Conservation (phyloP, 192 early-diverging fungal genomes). For the Backusella tuberculispora region DNA sequence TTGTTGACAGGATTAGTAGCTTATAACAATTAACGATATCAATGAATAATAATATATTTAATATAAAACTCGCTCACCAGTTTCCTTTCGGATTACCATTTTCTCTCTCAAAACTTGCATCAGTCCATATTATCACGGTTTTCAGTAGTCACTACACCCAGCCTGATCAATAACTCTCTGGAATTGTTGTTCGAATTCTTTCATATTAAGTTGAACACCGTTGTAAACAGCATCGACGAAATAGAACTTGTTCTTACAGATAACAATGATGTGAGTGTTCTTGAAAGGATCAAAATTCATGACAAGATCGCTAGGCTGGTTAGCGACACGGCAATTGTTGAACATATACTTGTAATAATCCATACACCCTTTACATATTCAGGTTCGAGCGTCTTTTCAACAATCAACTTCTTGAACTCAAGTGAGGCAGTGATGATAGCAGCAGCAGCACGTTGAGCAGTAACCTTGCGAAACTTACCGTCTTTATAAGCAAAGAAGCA, state of each 20-base stretch:
- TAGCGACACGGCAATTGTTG: too few species aligned
- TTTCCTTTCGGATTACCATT: constrained; percentile 53
- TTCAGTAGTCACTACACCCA: too few species aligned
- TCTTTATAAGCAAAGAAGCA: constrained; percentile 97
- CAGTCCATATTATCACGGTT: too few species aligned
- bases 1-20: constrained; percentile 72
- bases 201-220: constrained; percentile 80
- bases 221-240: constrained; percentile 71
- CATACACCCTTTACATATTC: too few species aligned
- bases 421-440: constrained; percentile 87
- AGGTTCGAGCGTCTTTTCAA: too few species aligned
- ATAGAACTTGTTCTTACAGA: constrained; percentile 93
- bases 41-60: background rate
- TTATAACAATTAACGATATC: constrained; percentile 67
- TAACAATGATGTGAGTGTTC: constrained; percentile 85
- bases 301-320: too few species aligned
- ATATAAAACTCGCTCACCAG: background rate
- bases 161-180: too few species aligned
- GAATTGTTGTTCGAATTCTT: too few species aligned
- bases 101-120: too few species aligned
- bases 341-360: too few species aligned
- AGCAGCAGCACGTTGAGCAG: constrained; percentile 87
- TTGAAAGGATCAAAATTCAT: too few species aligned
- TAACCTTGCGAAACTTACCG: constrained; percentile 75
- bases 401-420: constrained; percentile 81